Conservation (phyloP, 768 basidiomycete genomes). For the Megacollybia marginata region DNA sequence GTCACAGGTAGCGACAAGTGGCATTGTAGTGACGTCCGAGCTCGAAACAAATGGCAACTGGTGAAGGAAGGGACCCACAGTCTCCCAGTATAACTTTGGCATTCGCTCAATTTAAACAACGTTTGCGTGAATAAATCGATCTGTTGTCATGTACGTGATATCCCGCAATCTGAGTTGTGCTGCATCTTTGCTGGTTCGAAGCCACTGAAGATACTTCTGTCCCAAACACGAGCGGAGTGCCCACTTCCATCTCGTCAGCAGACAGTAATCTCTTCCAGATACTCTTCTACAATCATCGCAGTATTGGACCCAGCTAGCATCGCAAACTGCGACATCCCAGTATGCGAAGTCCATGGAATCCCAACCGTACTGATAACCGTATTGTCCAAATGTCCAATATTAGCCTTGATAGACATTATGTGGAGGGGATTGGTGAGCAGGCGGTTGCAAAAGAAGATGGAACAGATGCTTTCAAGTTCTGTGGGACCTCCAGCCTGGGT, state of each 20-base stretch:
- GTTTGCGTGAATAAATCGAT: no score
- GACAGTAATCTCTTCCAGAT: slow-evolving; percentile 5
- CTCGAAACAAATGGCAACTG: no score
- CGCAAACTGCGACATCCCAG: slow-evolving; percentile 36
- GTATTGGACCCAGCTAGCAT: slow-evolving; percentile 64
- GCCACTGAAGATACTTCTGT: slow-evolving; percentile 37
- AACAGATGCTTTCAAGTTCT: slow-evolving; percentile 58
- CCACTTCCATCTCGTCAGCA: neutral
- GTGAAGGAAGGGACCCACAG: no score
- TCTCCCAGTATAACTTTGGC: no score
- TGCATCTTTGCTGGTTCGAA: slow-evolving; percentile 16
- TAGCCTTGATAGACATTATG: slow-evolving; percentile 64
- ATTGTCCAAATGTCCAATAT: slow-evolving; percentile 63
- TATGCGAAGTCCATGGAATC: slow-evolving; percentile 34
- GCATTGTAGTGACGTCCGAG: no score
- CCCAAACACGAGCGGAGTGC: slow-evolving; percentile 38
- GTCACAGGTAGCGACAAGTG: no score
- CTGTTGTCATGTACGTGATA: slow-evolving; percentile 60
- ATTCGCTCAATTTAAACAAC: no score
- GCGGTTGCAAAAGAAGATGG: slow-evolving; percentile 39
- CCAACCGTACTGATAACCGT: slow-evolving; percentile 37
- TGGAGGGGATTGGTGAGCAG: slow-evolving; percentile 44
- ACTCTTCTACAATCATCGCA: slow-evolving; percentile 54
- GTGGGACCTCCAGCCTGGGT: slow-evolving; percentile 64
- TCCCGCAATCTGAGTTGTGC: slow-evolving; percentile 30